A percentile compares a stretch with the other conserved stretches of the same genome.
Conservation (phyloP, 495 filamentous ascomycete species). For the Trichoderma asperelloides region DNA sequence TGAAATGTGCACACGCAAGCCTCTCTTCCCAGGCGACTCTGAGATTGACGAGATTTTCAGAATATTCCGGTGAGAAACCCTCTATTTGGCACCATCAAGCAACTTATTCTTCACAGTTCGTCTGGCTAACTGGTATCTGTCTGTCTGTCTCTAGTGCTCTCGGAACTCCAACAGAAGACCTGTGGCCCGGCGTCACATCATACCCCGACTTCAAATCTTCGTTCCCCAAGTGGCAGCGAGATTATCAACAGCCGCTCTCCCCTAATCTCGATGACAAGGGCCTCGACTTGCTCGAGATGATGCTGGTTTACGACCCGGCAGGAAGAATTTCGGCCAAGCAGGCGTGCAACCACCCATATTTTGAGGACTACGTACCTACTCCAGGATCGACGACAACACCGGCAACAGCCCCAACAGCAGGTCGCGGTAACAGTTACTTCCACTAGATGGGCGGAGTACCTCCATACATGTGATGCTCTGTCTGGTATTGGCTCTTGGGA, state of each 20-base stretch:
- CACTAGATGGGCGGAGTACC: slow-evolving; percentile 7
- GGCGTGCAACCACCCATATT: slow-evolving; percentile 87
- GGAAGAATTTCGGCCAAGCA: slow-evolving; percentile 93
- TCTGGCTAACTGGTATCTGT: not conserved
- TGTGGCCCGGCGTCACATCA: slow-evolving; percentile 93
- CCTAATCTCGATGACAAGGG: slow-evolving; percentile 61
- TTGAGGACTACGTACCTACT: slow-evolving; percentile 49
- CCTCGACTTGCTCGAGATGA: slow-evolving; percentile 77
- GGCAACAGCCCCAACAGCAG: not conserved
- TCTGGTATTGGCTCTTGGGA: not conserved
- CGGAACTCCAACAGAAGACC: slow-evolving; percentile 79
- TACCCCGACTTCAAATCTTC: slow-evolving; percentile 96
- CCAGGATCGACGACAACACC: slow-evolving; percentile 13
- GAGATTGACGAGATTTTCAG: slow-evolving; percentile 99
- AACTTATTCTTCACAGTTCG: not conserved
- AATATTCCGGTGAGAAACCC: slow-evolving; percentile 73
- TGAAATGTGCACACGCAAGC: slow-evolving; percentile 98
- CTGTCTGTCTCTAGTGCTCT: slow-evolving; percentile 51
- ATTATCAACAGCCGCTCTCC: slow-evolving; percentile 44
- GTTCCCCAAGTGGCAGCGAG: slow-evolving; percentile 92
- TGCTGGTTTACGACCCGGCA: slow-evolving; percentile 93
- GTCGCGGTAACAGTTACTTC: not conserved
- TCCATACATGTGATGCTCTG: slow-evolving; percentile 4
- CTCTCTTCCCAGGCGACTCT: slow-evolving; percentile 93
- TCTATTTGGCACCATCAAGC: not conserved